Base-by-base conservation (phyloP, 208 protist species). In the Crithidia thermophila region DNA sequence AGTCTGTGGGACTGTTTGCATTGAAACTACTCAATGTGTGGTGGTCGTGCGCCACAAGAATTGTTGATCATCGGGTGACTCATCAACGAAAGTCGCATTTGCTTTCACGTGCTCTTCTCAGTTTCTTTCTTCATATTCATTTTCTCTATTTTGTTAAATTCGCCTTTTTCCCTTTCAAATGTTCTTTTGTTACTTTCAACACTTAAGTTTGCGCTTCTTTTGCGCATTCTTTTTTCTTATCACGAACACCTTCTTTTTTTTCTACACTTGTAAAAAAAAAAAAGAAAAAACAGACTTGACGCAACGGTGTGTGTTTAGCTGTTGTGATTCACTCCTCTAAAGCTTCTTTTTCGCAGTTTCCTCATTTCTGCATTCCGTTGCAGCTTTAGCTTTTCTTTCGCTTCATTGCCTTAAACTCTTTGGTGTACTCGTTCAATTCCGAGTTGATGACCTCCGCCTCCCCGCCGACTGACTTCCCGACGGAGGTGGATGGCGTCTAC, bases 401-500 rank as follows among this genome's bases (percentile, higher is more conserved):
- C 30, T 63, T 14, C 33, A 3, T 13, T 47, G 9, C 30, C 42
- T 31, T 4, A 21, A 33, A 18, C 20, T 30, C 16, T 33, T 45
- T 31, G 11, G 55, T 39, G 37, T 37, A 31, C 3, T 6, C 11
- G 9, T 6, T 39, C 9, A 14, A 11, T 39, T 6, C 11, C 28
- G 18, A 20, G 3, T 4, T 42, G 6, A 40, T 61, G 55, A n/a
- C 55, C 27, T 16, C 56, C 9, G 18, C 23, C 21, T 20, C 34
- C 5, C 1, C 53, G 16, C 33, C 30, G 18, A 27, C 68, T 25
- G 33, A 49, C 5, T 49, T 43, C 0, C 66, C 70, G 20, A 37
- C 39, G 5, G 39, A 61, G 25, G 60, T 69, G 13, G 75, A 82
- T 9, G 52, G 61, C 46, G 56, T 77, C 21, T 85, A 89, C 39